Evolutionary conservation across 306 rosid genomes (phyloP).

Genomic region (Prunus mongolica): DNA sequence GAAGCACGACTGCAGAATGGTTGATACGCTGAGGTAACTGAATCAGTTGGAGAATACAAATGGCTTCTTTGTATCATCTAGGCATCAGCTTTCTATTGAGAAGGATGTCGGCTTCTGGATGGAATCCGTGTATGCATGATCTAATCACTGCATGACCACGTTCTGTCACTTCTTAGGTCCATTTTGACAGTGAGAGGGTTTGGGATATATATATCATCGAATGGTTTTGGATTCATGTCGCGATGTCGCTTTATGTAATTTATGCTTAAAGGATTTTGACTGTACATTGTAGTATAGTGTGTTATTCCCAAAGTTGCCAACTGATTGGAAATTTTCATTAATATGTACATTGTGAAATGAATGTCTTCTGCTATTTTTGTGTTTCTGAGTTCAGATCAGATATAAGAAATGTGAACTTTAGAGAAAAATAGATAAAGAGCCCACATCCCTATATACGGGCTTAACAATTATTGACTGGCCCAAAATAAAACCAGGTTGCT

Average conservation of each 20-base stretch:
- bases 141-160: background rate
- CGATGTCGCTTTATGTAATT: background rate
- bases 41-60: background rate
- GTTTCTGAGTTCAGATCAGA: background rate
- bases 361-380: background rate
- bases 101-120: background rate
- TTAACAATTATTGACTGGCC: background rate
- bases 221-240: background rate
- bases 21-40: slow-evolving; percentile 57
- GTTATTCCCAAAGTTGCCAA: background rate
- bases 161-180: background rate
- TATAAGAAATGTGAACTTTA: background rate
- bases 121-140: background rate
- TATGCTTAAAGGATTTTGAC: background rate
- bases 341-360: background rate
- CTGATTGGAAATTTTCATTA: background rate
- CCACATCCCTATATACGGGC: background rate
- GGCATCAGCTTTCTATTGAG: background rate
- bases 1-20: slow-evolving; percentile 91
- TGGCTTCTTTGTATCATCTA: background rate
- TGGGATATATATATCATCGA: background rate
- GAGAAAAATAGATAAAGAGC: background rate
- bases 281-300: background rate
- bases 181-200: background rate
- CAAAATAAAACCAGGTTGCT: background rate